These are phyloP conservation scores for Phytopythium chamaehyphon DNA, from an alignment of 352 stramenopile genomes.

Conservation along the genomic window DNA sequence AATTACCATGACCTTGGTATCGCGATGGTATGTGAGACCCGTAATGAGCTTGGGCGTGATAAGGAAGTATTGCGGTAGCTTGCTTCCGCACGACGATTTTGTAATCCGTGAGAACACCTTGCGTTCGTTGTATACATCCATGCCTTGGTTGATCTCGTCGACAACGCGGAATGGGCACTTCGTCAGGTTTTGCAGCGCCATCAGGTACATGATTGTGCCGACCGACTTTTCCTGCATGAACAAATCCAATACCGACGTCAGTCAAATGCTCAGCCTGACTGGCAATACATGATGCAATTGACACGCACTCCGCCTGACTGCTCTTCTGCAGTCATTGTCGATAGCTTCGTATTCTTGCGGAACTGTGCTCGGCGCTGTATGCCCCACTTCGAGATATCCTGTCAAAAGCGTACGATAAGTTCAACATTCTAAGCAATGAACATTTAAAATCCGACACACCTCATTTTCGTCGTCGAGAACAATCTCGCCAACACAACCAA, in stretches of 20 bases:
- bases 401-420: neutral
- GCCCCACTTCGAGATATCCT: slow-evolving; percentile 87
- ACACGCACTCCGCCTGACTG: slow-evolving; percentile 78
- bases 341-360: slow-evolving; percentile 77
- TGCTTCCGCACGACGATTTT: slow-evolving; percentile 82
- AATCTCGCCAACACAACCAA: slow-evolving; percentile 84
- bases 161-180: slow-evolving; percentile 87
- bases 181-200: slow-evolving; percentile 84
- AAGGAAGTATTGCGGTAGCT: slow-evolving; percentile 86
- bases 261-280: no score
- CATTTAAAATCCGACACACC: slow-evolving; percentile 16
- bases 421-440: neutral
- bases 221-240: slow-evolving; percentile 81
- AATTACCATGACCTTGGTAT: slow-evolving; percentile 88
- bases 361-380: slow-evolving; percentile 85
- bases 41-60: slow-evolving; percentile 90
- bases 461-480: slow-evolving; percentile 69
- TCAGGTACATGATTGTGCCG: slow-evolving; percentile 90
- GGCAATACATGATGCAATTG: neutral
- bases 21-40: slow-evolving; percentile 74
- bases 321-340: slow-evolving; percentile 83
- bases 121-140: slow-evolving; percentile 89
- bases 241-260: slow-evolving; percentile 2
- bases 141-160: slow-evolving; percentile 89
- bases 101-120: slow-evolving; percentile 89